Percentiles rank a stretch among this genome's conserved stretches.
Evolutionary conservation across 495 filamentous ascomycete species (phyloP).

Genomic region (Aspergillus asperescens): DNA sequence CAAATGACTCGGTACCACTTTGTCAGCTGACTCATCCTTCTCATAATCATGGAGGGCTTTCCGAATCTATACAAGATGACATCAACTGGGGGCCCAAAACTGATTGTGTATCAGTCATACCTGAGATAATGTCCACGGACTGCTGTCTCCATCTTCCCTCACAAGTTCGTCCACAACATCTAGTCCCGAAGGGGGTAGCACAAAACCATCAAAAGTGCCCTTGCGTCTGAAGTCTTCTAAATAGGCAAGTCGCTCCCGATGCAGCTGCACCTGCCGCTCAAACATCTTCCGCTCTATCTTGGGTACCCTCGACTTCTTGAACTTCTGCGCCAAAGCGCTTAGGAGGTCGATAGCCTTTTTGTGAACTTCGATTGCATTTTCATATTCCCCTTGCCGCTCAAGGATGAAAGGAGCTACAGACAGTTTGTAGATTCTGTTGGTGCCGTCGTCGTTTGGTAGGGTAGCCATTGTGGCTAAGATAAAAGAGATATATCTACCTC

Average conservation of each 20-base stretch:
- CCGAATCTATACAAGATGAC: conserved; percentile 5
- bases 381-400: conserved; percentile 23
- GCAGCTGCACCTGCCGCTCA: conserved; percentile 16
- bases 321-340: conserved; percentile 4
- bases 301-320: conserved; percentile 15
- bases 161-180: conserved; percentile 14
- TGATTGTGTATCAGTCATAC: no score
- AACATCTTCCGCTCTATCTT: conserved; percentile 21
- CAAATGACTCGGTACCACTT: conserved; percentile 7
- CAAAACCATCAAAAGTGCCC: conserved; percentile 8
- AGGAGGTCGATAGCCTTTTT: conserved; percentile 19
- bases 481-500: no score
- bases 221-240: conserved; percentile 9
- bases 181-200: conserved; percentile 12
- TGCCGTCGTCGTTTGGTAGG: conserved; percentile 4
- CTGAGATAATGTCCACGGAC: conserved; percentile 13
- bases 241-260: conserved; percentile 16
- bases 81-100: no score
- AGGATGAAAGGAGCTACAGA: conserved; percentile 18
- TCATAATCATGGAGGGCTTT: conserved; percentile 13
- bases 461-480: not conserved
- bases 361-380: conserved; percentile 30
- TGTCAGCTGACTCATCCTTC: not conserved
- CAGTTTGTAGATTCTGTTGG: conserved; percentile 21
- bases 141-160: not conserved